phyloP scores from a whole-genome alignment of 176 grass and related monocot genomes.

The Juncus effusus region DNA sequence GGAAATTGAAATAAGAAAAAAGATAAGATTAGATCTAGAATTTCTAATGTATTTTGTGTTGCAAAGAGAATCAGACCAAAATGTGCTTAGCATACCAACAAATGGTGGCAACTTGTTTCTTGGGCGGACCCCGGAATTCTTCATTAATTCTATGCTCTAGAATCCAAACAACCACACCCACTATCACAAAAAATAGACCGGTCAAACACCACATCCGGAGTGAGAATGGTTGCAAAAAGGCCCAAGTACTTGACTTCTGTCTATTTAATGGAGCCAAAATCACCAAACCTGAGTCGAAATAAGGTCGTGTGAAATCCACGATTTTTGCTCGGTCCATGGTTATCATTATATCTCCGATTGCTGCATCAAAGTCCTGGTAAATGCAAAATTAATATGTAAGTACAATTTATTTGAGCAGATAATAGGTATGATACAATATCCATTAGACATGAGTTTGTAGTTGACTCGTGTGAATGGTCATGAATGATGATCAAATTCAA shows the following conservation, averaged over 20 bases:
- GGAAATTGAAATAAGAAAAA: too few species aligned
- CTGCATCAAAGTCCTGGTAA: slow-evolving; percentile 69
- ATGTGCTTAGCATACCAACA: slow-evolving; percentile 47
- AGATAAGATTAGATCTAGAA: too few species aligned
- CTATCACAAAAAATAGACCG: slow-evolving; percentile 60
- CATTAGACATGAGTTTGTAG: too few species aligned
- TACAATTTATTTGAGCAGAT: background rate
- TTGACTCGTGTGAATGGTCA: too few species aligned
- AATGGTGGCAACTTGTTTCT: slow-evolving; percentile 70
- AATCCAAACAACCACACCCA: slow-evolving; percentile 84
- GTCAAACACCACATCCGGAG: slow-evolving; percentile 84
- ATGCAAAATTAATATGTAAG: background rate
- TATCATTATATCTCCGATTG: slow-evolving; percentile 76
- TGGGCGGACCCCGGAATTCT: slow-evolving; percentile 76
- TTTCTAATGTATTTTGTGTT: too few species aligned
- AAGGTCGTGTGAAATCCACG: slow-evolving; percentile 84
- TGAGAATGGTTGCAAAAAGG: slow-evolving; percentile 86
- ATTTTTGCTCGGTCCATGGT: slow-evolving; percentile 57
- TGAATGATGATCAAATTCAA: too few species aligned
- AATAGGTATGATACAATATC: background rate
- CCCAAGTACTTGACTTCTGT: slow-evolving; percentile 63
- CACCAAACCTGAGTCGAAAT: slow-evolving; percentile 80
- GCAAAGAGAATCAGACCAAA: background rate
- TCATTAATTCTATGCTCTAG: slow-evolving; percentile 95
- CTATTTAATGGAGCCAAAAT: slow-evolving; percentile 68